These are phyloP conservation scores for Kentomonas sorsogonicus DNA, from an alignment of 208 protist genomes.

Conservation along the genomic window DNA sequence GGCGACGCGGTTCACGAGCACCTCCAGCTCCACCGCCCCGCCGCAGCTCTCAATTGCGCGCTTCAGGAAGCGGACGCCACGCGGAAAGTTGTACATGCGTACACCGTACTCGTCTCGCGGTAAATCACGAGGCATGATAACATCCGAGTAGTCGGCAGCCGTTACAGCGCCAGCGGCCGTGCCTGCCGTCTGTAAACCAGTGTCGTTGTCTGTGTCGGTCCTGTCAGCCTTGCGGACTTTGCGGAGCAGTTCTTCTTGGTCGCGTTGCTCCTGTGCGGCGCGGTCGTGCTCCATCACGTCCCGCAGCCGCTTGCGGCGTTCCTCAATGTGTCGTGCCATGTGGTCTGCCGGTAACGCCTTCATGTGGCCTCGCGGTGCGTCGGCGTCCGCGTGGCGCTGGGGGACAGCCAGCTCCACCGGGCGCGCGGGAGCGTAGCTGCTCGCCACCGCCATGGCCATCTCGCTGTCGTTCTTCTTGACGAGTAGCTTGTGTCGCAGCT, in stretches of 20 bases:
- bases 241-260: conserved; percentile 63
- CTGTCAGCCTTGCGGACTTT: conserved; percentile 1
- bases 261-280: conserved; percentile 62
- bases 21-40: conserved; percentile 85
- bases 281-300: conserved; percentile 81
- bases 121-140: conserved; percentile 83
- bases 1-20: conserved; percentile 77
- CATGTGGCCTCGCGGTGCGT: conserved; percentile 79
- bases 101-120: conserved; percentile 89
- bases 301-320: conserved; percentile 68
- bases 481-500: conserved; percentile 64
- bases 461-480: conserved; percentile 89
- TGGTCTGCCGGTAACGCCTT: conserved; percentile 66
- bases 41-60: conserved; percentile 77
- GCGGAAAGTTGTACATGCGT: conserved; percentile 80
- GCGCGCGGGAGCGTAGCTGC: conserved; percentile 75
- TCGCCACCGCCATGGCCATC: conserved; percentile 81
- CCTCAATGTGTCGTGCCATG: conserved; percentile 56
- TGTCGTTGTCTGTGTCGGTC: not conserved
- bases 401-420: conserved; percentile 76
- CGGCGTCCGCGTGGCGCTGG: conserved; percentile 52
- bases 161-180: no score
- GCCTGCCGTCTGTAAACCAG: no score
- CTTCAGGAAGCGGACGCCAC: conserved; percentile 87
- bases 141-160: conserved; percentile 60